A percentile compares a stretch with the other conserved stretches of the same genome.
phyloP scores from a whole-genome alignment of 306 rosid species.

The Mucuna pruriens region DNA sequence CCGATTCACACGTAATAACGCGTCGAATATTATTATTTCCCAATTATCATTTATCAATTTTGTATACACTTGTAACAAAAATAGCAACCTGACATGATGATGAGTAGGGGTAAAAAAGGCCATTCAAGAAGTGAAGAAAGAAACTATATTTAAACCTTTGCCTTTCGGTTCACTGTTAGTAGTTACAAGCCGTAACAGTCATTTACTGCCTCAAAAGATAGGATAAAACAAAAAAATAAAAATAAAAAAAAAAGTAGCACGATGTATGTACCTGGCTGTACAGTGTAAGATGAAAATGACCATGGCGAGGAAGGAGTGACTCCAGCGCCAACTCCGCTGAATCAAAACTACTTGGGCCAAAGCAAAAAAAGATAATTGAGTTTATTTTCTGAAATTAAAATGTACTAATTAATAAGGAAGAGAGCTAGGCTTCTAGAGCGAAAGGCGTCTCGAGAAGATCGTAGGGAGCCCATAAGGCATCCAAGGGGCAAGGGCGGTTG shows the following conservation, averaged over 20 bases:
- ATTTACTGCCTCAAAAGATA: neutral
- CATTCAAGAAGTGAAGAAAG: neutral
- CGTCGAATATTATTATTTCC: neutral
- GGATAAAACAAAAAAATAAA: too few relatives aligned
- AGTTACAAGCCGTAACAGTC: neutral
- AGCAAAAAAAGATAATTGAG: neutral
- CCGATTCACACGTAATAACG: neutral
- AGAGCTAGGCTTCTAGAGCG: slow-evolving; percentile 60
- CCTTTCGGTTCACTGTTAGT: neutral
- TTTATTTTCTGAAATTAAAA: slow-evolving; percentile 9
- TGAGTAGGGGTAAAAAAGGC: neutral
- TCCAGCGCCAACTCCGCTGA: slow-evolving; percentile 48
- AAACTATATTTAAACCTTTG: neutral
- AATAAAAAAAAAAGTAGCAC: neutral
- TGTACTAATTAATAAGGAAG: neutral
- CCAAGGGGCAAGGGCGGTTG: slow-evolving; percentile 84
- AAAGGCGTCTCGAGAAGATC: slow-evolving; percentile 72
- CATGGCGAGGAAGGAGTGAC: slow-evolving; percentile 40
- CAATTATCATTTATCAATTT: neutral
- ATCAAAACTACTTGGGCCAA: slow-evolving; percentile 13
- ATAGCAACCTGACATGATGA: neutral
- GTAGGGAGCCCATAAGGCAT: slow-evolving; percentile 93
- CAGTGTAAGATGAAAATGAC: neutral
- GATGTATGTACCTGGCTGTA: slow-evolving; percentile 22
- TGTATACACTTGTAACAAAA: neutral